A percentile compares a stretch with the other conserved stretches of the same genome.
phyloP scores from a whole-genome alignment of 2,329 filamentous ascomycete genomes.

The Geosmithia putterillii region DNA sequence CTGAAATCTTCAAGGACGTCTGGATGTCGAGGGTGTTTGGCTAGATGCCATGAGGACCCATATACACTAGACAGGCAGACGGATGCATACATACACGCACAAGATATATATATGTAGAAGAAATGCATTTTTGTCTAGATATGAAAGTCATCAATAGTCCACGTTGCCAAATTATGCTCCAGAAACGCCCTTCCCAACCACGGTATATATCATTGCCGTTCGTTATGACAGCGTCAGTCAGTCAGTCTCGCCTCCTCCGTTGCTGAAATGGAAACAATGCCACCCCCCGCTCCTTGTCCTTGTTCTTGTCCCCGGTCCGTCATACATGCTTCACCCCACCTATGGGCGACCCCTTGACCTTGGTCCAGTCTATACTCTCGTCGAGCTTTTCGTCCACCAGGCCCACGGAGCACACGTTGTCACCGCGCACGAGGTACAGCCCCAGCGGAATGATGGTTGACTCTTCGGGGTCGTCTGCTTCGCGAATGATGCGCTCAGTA shows the following conservation, averaged over 20 bases:
- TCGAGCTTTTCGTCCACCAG: conserved; percentile 85
- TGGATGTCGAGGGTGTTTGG: conserved; percentile 39
- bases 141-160: too few species aligned
- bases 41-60: neutral
- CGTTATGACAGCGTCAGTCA: neutral
- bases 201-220: too few species aligned
- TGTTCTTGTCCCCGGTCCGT: neutral
- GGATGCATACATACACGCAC: too few species aligned
- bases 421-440: conserved; percentile 82
- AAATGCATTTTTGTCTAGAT: too few species aligned
- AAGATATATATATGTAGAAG: too few species aligned
- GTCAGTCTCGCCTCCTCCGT: neutral
- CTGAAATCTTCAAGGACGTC: conserved; percentile 51
- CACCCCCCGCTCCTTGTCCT: neutral
- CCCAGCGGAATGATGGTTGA: conserved; percentile 75
- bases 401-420: conserved; percentile 86
- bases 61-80: too few species aligned
- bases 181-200: neutral
- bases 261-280: neutral
- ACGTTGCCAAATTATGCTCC: neutral
- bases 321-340: conserved; percentile 65
- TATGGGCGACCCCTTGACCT: conserved; percentile 76
- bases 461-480: conserved; percentile 68
- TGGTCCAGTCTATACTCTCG: conserved; percentile 79
- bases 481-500: conserved; percentile 81